Base-by-base conservation (phyloP, 345 rosid genomes). In the Gossypium longicalyx region DNA sequence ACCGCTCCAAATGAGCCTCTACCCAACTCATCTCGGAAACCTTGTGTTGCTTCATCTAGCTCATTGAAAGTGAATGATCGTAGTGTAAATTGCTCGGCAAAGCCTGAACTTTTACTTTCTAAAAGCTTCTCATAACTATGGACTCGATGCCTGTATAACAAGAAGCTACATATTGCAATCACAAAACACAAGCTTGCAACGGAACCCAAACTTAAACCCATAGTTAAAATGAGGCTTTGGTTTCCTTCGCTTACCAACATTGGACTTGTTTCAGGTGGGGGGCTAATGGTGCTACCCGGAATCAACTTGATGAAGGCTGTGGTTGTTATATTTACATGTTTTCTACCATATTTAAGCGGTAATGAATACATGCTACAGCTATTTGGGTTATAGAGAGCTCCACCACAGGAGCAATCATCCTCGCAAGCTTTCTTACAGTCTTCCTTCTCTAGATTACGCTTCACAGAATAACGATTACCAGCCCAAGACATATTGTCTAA, bases 1-100 rank as follows among this genome's bases (percentile, higher is more conserved):
- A 81, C 83, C 2, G 61, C 7, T 4, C 87, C 84, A 43, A 75
- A 79, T 2, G 80, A 56, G 9, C 81, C 83, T 22, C 78, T 81
- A 2, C 84, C 84, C 3, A 79, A 4, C 29, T 79, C 76, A 22
- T 81, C 81, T 27, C 72, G 29, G 54, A 81, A 81, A 15, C 67
- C 20, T 2, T 68, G 12, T 1, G 81, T 84, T 10, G 84, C 87
- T 25, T 45, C 22, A 0, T 11, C 68, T 2, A 79, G 83, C 44
- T 79, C 81, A 7, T 48, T 38, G 72, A 64, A 75, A 3, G 75
- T 27, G n/a, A 77, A 79, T n/a, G 63, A 76, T 27, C 47, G 63
- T 27, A 81, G 47, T n/a, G 74, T 81, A 12, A 57, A 52, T 51
- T 47, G 71, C 56, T 67, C 56, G 41, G 41, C 0, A 4, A 65